A percentile compares a stretch with the other conserved stretches of the same genome.
Conservation (phyloP, 164 flowering plant species). For the Stephania cephalantha region DNA sequence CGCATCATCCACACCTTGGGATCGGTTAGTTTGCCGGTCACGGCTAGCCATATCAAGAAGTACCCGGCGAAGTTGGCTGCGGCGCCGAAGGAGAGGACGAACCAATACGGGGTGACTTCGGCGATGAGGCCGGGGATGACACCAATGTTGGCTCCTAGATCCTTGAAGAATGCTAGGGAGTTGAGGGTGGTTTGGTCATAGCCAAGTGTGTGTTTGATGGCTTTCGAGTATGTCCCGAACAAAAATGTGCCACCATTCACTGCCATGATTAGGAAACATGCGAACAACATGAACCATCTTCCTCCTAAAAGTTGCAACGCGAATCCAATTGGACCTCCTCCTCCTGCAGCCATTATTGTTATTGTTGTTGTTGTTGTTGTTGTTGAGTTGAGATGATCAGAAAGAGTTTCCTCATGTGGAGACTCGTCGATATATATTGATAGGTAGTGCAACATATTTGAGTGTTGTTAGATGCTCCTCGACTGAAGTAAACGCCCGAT, state of each 20-base stretch:
- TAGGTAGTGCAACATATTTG: too few relatives aligned
- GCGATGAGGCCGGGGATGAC: conserved; percentile 47
- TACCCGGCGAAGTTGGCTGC: conserved; percentile 50
- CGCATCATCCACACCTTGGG: conserved; percentile 66
- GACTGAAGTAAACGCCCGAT: too few relatives aligned
- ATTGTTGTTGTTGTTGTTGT: neutral
- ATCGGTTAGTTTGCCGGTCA: conserved; percentile 31
- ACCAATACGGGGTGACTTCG: conserved; percentile 55
- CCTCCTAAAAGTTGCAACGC: conserved; percentile 30
- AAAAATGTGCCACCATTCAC: conserved; percentile 53
- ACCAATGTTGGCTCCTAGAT: conserved; percentile 48
- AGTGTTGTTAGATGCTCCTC: too few relatives aligned
- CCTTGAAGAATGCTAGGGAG: conserved; percentile 54
- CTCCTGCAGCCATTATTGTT: neutral
- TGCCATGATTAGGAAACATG: conserved; percentile 47
- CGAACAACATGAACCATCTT: conserved; percentile 56
- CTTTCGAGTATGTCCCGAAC: conserved; percentile 47
- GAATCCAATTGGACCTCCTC: conserved; percentile 7
- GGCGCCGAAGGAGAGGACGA: conserved; percentile 43
- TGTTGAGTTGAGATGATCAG: too few relatives aligned
- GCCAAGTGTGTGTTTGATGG: conserved; percentile 41
- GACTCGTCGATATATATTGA: too few relatives aligned
- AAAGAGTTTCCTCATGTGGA: too few relatives aligned
- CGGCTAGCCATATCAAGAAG: conserved; percentile 60
- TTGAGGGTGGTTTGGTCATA: conserved; percentile 53